phyloP scores from a whole-genome alignment of 768 basidiomycete genomes.

The Agrocybe pediades region DNA sequence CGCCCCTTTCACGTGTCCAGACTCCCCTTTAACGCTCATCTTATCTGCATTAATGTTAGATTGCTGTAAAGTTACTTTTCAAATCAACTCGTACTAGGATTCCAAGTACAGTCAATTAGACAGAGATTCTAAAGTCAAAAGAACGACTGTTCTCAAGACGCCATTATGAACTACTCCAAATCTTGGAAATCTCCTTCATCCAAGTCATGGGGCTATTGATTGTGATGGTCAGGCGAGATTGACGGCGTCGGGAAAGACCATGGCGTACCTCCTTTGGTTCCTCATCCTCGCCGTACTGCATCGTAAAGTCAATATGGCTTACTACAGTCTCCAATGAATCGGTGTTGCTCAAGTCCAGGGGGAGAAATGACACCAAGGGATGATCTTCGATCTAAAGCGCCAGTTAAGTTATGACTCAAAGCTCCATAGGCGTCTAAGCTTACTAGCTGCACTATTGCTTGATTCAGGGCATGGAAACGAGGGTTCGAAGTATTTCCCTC shows the following conservation, averaged over 20 bases:
- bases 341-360: conserved; percentile 86
- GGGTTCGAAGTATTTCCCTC: conserved; percentile 63
- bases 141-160: background rate
- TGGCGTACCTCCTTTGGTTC: conserved; percentile 86
- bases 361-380: conserved; percentile 95
- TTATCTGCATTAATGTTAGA: conserved; percentile 5
- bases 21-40: background rate
- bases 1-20: background rate
- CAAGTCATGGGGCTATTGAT: conserved; percentile 79
- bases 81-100: background rate
- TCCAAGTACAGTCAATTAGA: background rate
- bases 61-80: background rate
- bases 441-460: conserved; percentile 94
- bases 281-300: conserved; percentile 99
- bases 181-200: conserved; percentile 92
- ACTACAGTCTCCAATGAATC: conserved; percentile 90
- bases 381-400: conserved; percentile 93
- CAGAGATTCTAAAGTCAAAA: background rate
- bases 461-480: conserved; percentile 90
- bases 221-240: conserved; percentile 16
- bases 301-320: conserved; percentile 96
- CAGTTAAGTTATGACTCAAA: conserved; percentile 5
- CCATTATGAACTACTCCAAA: conserved; percentile 45
- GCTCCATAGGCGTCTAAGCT: conserved; percentile 22
- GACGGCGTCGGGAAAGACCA: conserved; percentile 8